Percentiles rank a stretch among this genome's conserved stretches.
Conservation (phyloP, 2,329 filamentous ascomycete genomes). For the Lasiodiplodia sp. region DNA sequence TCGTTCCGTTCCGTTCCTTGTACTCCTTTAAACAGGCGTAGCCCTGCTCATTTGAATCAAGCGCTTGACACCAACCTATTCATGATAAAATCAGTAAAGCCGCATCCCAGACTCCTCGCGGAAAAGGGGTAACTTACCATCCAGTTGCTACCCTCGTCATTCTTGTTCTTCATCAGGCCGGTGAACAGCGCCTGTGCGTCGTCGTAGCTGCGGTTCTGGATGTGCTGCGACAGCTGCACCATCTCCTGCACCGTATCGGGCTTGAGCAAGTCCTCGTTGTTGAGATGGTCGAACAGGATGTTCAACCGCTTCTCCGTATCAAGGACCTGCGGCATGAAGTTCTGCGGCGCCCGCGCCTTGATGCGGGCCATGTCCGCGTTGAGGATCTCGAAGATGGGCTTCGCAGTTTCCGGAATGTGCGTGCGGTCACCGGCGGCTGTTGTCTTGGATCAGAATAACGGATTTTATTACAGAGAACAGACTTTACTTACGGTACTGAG, state of each 20-base stretch:
- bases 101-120: background rate
- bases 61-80: constrained; percentile 48
- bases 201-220: constrained; percentile 55
- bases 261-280: constrained; percentile 90
- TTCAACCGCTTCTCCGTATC: constrained; percentile 93
- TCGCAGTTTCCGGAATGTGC: constrained; percentile 81
- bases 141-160: constrained; percentile 59
- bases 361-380: constrained; percentile 87
- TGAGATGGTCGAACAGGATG: constrained; percentile 95
- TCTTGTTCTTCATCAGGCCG: constrained; percentile 56
- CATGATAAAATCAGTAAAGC: constrained; percentile 17
- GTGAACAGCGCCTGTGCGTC: constrained; percentile 53
- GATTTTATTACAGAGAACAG: constrained; percentile 35
- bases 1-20: background rate
- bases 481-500: constrained; percentile 72
- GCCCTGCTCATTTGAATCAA: constrained; percentile 49
- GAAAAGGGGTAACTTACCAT: constrained; percentile 52
- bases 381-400: constrained; percentile 81
- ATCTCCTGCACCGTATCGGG: constrained; percentile 77
- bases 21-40: constrained; percentile 34
- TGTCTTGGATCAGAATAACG: background rate
- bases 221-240: constrained; percentile 58
- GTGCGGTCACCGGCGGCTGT: constrained; percentile 79
- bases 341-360: constrained; percentile 82
- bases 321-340: constrained; percentile 86